Percentiles rank a stretch among this genome's conserved stretches.
Evolutionary conservation across 1,284 basidiomycete species (phyloP).

Genomic region (Athelia sp.): DNA sequence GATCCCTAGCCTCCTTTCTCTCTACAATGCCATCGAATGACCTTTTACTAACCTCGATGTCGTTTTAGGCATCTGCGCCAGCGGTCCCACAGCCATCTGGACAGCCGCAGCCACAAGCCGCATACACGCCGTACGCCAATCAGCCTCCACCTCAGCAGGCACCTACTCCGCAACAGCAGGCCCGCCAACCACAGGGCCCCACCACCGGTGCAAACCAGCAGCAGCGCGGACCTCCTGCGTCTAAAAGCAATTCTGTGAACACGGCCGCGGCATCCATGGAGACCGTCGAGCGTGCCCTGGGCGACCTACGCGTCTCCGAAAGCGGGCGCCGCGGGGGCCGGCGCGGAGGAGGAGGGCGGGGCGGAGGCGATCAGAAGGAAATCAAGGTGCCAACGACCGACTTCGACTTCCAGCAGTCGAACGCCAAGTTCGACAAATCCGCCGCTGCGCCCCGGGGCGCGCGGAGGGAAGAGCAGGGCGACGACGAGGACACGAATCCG

Average conservation of each 20-base stretch:
- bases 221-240: conserved; percentile 7
- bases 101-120: conserved; percentile 10
- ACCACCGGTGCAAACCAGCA: not conserved
- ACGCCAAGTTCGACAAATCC: conserved; percentile 73
- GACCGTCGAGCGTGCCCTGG: conserved; percentile 75
- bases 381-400: conserved; percentile 65
- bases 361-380: conserved; percentile 28
- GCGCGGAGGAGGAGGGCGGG: conserved; percentile 31
- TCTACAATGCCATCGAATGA: conserved; percentile 1
- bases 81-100: conserved; percentile 17
- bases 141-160: conserved; percentile 19
- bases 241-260: conserved; percentile 47
- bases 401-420: conserved; percentile 72
- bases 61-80: conserved; percentile 26
- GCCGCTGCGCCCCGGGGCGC: conserved; percentile 35
- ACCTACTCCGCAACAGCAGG: conserved; percentile 13
- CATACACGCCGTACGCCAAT: conserved; percentile 21
- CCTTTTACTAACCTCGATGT: conserved; percentile 9
- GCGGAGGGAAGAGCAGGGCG: conserved; percentile 23
- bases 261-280: conserved; percentile 72
- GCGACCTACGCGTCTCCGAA: conserved; percentile 59
- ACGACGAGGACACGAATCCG: conserved; percentile 17
- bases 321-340: conserved; percentile 16
- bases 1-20: conserved; percentile 19
- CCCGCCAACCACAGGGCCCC: conserved; percentile 12